Base-by-base conservation (phyloP, 768 basidiomycete species). In the Gymnopilus junonius region DNA sequence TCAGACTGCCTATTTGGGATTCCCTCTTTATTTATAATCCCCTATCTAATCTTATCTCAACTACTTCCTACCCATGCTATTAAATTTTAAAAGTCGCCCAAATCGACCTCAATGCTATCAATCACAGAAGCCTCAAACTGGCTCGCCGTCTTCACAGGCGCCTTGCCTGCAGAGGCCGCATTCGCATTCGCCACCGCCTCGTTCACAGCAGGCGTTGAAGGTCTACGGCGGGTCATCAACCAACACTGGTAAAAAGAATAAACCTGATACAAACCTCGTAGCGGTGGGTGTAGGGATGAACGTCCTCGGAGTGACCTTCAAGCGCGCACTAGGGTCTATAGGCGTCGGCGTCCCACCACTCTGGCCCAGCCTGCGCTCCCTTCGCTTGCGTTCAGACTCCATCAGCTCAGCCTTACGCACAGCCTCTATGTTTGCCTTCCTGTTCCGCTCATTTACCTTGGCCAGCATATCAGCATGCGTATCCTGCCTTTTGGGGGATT, bases 391-490 rank as follows among this genome's bases (percentile, higher is more conserved):
- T 71, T 94, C 93, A 8, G 82, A 77, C 67, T 89, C 88, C 34
- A 79, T 78, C 34, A 88, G 73, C 75, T 97, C 95, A 0, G 92
- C 91, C 65, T 85, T 87, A 62, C 92, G 83, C 56, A 95, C 86
- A 3, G 86, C 86, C 70, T 96, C 97, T 67, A 87, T 65, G 61
- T 97, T 97, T 31, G 90, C 89, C 72, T 86, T 90, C 59, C 92
- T 85, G 74, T 98, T 98, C 59, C 94, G 86, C 77, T 95, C 94
- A 72, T 97, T 98, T 58, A 99, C 88, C 71, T 80, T 87, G 15
- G 92, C 86, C 25, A 97, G 82, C 70, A 85, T 76, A 65, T 92
- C 86, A 11, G 74, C 29, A 11, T 42, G 14, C 1, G 48, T 31
- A 20, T 72, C 14, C 74, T 74, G 20, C 63, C 64, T 21, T 51